These are phyloP conservation scores for Tulasnella sp. DNA, from an alignment of 768 basidiomycete species.

Conservation along the genomic window DNA sequence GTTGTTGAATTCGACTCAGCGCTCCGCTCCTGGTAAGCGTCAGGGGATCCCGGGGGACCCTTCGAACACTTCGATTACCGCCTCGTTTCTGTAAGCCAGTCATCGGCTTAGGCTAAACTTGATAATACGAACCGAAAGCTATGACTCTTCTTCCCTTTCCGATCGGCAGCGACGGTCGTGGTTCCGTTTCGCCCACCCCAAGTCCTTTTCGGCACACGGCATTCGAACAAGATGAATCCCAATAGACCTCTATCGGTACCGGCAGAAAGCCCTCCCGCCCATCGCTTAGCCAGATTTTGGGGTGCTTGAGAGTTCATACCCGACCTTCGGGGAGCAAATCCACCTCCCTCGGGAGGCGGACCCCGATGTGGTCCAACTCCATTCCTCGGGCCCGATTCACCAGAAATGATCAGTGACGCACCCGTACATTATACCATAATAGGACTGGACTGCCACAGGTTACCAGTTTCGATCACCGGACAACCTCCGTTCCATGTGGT, in stretches of 20 bases:
- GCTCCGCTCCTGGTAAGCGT: not conserved
- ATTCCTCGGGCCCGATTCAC: not conserved
- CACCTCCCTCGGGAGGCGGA: not conserved
- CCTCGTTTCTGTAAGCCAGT: not conserved
- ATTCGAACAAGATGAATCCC: not conserved
- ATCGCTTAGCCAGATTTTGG: not conserved
- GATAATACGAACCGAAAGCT: not conserved
- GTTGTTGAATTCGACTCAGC: not conserved
- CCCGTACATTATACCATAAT: not conserved
- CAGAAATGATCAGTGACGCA: not conserved
- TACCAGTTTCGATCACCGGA: not conserved
- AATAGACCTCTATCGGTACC: slow-evolving; percentile 7
- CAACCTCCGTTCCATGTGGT: not conserved
- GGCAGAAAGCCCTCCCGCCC: not conserved
- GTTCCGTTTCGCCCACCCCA: not conserved
- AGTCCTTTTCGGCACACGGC: not conserved
- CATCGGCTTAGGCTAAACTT: not conserved
- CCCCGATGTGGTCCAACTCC: not conserved
- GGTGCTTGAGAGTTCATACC: not conserved
- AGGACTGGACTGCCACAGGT: not conserved
- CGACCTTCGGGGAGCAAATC: not conserved
- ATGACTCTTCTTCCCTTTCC: not conserved
- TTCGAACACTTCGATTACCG: not conserved
- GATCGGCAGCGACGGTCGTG: not conserved
- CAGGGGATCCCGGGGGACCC: not conserved